phyloP scores from a whole-genome alignment of 163 green algal species.

The Scenedesmus sp. region DNA sequence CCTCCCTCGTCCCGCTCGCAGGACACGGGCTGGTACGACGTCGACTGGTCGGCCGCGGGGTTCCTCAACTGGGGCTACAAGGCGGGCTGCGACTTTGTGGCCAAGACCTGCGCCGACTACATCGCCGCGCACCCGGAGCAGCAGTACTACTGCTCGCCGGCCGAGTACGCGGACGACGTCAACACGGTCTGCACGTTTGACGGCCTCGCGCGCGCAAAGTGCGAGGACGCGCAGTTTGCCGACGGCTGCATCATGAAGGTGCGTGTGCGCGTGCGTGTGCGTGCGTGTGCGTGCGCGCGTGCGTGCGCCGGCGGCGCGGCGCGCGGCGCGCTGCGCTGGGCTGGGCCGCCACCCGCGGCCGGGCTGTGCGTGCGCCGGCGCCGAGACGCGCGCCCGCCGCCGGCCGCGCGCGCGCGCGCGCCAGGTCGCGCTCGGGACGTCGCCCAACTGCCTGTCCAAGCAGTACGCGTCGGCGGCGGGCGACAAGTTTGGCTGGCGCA shows the following conservation, averaged over 20 bases:
- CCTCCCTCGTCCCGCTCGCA: not conserved
- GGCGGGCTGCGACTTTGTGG: constrained; percentile 43
- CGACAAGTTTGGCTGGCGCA: constrained; percentile 50
- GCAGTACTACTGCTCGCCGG: constrained; percentile 44
- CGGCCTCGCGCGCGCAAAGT: constrained; percentile 22
- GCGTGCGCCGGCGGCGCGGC: too few species aligned
- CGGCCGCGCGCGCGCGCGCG: too few species aligned
- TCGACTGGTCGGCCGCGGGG: constrained; percentile 22
- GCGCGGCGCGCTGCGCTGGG: too few species aligned
- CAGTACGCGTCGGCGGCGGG: constrained; percentile 28
- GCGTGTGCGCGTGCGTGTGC: not conserved
- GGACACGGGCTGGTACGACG: constrained; percentile 50
- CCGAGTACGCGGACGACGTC: constrained; percentile 13
- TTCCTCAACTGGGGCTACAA: constrained; percentile 48
- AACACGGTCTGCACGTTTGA: constrained; percentile 51
- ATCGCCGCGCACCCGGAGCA: constrained; percentile 19
- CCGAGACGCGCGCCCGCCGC: too few species aligned
- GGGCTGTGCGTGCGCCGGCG: too few species aligned
- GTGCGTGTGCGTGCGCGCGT: too few species aligned
- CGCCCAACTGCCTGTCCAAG: constrained; percentile 33
- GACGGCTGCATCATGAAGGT: constrained; percentile 50
- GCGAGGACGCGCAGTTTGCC: constrained; percentile 43
- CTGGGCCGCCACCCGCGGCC: too few species aligned
- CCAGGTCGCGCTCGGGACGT: constrained; percentile 29
- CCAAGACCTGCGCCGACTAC: constrained; percentile 34